These are phyloP conservation scores for Spathaspora sp. DNA, from an alignment of 1,139 yeast genomes.

Conservation along the genomic window DNA sequence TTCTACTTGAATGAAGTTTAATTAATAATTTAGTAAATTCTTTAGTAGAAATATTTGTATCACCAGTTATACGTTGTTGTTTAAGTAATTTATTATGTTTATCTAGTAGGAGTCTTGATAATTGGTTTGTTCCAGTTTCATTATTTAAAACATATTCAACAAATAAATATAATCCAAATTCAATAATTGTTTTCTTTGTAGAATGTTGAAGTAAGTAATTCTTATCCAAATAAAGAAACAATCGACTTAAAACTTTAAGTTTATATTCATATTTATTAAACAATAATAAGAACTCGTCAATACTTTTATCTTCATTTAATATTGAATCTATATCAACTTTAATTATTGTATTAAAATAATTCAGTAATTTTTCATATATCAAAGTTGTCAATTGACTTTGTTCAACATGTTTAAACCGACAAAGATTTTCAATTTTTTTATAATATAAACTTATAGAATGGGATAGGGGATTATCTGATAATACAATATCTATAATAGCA, in stretches of 20 bases:
- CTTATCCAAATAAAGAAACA: slow-evolving; percentile 38
- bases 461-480: slow-evolving; percentile 17
- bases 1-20: slow-evolving; percentile 18
- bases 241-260: slow-evolving; percentile 24
- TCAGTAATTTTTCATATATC: slow-evolving; percentile 20
- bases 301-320: slow-evolving; percentile 5
- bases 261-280: slow-evolving; percentile 28
- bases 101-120: slow-evolving; percentile 12
- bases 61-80: slow-evolving; percentile 8
- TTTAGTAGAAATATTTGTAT: slow-evolving; percentile 10
- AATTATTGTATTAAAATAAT: slow-evolving; percentile 8
- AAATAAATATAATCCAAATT: slow-evolving; percentile 24
- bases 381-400: slow-evolving; percentile 27
- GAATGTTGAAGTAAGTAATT: slow-evolving; percentile 35
- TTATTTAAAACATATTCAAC: slow-evolving; percentile 17
- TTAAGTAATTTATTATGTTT: slow-evolving; percentile 14
- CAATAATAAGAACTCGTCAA: slow-evolving; percentile 16
- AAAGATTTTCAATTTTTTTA: slow-evolving; percentile 32
- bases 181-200: slow-evolving; percentile 24
- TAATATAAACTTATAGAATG: slow-evolving; percentile 30
- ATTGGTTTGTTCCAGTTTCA: slow-evolving; percentile 2
- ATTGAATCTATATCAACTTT: background rate
- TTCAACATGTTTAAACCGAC: slow-evolving; percentile 33
- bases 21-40: slow-evolving; percentile 20
- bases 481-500: slow-evolving; percentile 21